phyloP scores from a whole-genome alignment of 2,329 filamentous ascomycete genomes.

The Cercospora citrullina region DNA sequence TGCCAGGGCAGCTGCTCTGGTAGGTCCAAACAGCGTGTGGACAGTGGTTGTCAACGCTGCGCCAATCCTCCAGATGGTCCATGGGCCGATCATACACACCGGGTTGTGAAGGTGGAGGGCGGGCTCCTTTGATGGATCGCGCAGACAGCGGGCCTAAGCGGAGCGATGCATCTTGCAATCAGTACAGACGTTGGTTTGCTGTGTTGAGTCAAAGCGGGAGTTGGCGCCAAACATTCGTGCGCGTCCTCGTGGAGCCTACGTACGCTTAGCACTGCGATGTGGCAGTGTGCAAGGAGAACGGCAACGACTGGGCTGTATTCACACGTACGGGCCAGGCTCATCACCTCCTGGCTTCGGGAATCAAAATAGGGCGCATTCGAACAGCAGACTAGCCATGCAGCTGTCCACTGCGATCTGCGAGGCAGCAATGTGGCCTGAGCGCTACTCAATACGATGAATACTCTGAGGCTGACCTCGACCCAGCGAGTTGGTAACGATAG shows the following conservation, averaged over 20 bases:
- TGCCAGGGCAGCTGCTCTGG: slow-evolving; percentile 34
- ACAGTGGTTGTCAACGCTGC: slow-evolving; percentile 28
- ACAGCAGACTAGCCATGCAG: slow-evolving; percentile 47
- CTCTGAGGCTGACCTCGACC: slow-evolving; percentile 46
- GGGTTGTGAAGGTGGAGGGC: slow-evolving; percentile 30
- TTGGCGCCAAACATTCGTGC: not conserved
- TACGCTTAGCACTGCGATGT: not conserved
- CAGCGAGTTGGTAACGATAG: slow-evolving; percentile 42
- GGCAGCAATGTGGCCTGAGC: slow-evolving; percentile 46
- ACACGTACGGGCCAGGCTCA: slow-evolving; percentile 16
- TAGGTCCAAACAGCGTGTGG: slow-evolving; percentile 29
- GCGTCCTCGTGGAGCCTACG: not conserved
- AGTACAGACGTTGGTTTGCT: slow-evolving; percentile 20
- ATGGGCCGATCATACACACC: slow-evolving; percentile 37
- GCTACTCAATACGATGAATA: slow-evolving; percentile 42
- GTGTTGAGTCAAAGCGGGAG: slow-evolving; percentile 12
- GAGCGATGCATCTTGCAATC: slow-evolving; percentile 26
- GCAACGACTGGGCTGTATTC: slow-evolving; percentile 15
- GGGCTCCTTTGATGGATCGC: slow-evolving; percentile 27
- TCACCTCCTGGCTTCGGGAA: slow-evolving; percentile 33
- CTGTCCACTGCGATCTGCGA: slow-evolving; percentile 48
- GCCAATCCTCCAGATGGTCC: slow-evolving; percentile 32
- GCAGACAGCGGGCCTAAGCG: slow-evolving; percentile 29
- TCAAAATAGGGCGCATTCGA: slow-evolving; percentile 43
- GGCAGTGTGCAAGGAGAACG: slow-evolving; percentile 26